A percentile compares a stretch with the other conserved stretches of the same genome.
These are phyloP conservation scores for Podaxis carcinomalis DNA, from an alignment of 768 basidiomycete species.

Conservation along the genomic window DNA sequence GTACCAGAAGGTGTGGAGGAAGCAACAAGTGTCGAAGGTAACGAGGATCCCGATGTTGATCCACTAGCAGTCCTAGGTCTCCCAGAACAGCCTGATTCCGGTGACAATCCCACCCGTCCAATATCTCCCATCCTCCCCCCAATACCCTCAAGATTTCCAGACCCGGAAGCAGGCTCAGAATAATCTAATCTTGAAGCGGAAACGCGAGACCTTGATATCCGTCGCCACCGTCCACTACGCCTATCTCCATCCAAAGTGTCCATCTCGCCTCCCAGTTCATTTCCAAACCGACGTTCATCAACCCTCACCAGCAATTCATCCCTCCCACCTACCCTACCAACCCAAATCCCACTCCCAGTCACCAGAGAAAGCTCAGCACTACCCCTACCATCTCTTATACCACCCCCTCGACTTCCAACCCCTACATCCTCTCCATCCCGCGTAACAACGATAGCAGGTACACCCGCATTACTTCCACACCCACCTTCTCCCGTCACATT, in stretches of 20 bases:
- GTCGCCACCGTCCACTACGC: background rate
- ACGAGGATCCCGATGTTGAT: background rate
- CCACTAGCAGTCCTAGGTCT: background rate
- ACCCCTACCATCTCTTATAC: background rate
- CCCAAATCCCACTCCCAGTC: background rate
- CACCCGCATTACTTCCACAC: slow-evolving; percentile 5
- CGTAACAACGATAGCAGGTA: slow-evolving; percentile 2
- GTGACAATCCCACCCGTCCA: background rate
- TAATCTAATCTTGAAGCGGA: background rate
- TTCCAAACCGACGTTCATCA: background rate
- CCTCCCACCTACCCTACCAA: background rate
- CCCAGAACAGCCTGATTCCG: background rate
- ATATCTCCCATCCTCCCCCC: background rate
- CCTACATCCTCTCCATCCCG: background rate
- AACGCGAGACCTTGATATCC: background rate
- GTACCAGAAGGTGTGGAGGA: background rate
- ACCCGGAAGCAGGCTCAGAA: background rate
- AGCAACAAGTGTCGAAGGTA: background rate
- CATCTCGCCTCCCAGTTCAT: background rate
- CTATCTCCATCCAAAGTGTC: background rate
- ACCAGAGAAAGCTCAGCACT: background rate
- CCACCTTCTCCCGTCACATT: background rate
- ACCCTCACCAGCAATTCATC: background rate
- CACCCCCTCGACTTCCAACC: background rate
- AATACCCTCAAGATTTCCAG: background rate